Evolutionary conservation across 768 basidiomycete genomes (phyloP).

Genomic region (Mycena galopus): DNA sequence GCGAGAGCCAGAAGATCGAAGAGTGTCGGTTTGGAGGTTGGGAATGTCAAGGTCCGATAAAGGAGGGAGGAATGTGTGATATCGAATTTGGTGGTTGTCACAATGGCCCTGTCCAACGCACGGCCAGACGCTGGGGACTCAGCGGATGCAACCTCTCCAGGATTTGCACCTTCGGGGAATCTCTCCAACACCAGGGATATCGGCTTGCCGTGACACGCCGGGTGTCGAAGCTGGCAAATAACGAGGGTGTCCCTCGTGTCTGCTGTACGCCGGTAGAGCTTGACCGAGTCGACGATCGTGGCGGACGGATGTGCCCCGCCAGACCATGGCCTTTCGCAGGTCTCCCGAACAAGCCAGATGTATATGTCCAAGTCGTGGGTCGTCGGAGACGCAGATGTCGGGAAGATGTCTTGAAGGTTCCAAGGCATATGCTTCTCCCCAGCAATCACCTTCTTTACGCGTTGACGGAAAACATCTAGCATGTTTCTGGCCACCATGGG

Average conservation of each 20-base stretch:
- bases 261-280: not conserved
- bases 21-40: not conserved
- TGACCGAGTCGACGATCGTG: not conserved
- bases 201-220: not conserved
- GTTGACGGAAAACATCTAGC: not conserved
- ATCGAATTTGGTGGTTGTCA: not conserved
- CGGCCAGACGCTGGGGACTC: not conserved
- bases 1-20: not conserved
- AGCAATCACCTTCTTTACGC: not conserved
- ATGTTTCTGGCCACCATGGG: not conserved
- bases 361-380: not conserved
- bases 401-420: not conserved
- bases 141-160: not conserved
- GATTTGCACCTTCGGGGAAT: not conserved
- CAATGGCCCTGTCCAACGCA: not conserved
- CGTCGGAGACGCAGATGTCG: not conserved
- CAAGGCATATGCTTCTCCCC: not conserved
- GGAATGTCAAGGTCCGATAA: not conserved
- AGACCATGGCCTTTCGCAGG: not conserved
- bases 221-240: not conserved
- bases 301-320: not conserved
- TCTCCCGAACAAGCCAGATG: not conserved
- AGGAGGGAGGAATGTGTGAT: not conserved
- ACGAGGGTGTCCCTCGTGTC: not conserved
- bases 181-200: not conserved